These are phyloP conservation scores for Daedaleopsis sinensis DNA, from an alignment of 768 basidiomycete species.

Conservation along the genomic window DNA sequence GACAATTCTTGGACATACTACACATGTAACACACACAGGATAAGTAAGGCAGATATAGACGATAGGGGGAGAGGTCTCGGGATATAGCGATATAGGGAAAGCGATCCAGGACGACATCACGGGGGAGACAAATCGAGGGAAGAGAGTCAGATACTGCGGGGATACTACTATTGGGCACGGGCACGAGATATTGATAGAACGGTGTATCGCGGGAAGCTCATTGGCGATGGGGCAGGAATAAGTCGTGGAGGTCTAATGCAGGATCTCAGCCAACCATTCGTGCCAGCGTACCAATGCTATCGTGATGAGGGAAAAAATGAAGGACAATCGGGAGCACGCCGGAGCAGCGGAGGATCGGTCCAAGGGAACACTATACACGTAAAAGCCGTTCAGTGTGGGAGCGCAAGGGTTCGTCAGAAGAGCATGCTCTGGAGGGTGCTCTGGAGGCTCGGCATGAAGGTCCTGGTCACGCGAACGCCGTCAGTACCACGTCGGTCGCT, in stretches of 20 bases:
- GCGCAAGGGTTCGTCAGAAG: slow-evolving; percentile 2
- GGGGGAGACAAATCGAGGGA: not conserved
- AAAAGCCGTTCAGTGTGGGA: not conserved
- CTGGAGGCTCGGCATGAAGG: slow-evolving; percentile 23
- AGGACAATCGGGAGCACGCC: not conserved
- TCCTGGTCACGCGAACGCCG: slow-evolving; percentile 1
- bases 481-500: not conserved
- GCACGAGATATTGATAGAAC: slow-evolving; percentile 1
- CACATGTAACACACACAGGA: slow-evolving; percentile 23
- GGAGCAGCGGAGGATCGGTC: not conserved
- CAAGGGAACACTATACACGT: not conserved
- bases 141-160: not conserved
- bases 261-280: slow-evolving; percentile 5
- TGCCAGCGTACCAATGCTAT: slow-evolving; percentile 14
- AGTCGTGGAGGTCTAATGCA: slow-evolving; percentile 6
- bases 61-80: not conserved
- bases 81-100: slow-evolving; percentile 23
- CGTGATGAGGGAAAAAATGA: slow-evolving; percentile 8
- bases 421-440: slow-evolving; percentile 20
- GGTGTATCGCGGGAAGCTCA: slow-evolving; percentile 10
- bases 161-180: not conserved
- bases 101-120: slow-evolving; percentile 11
- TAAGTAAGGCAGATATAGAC: slow-evolving; percentile 3
- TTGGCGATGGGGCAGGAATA: not conserved
- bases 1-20: slow-evolving; percentile 19